Evolutionary conservation across 768 basidiomycete species (phyloP).

Genomic region (Suillus sp.): DNA sequence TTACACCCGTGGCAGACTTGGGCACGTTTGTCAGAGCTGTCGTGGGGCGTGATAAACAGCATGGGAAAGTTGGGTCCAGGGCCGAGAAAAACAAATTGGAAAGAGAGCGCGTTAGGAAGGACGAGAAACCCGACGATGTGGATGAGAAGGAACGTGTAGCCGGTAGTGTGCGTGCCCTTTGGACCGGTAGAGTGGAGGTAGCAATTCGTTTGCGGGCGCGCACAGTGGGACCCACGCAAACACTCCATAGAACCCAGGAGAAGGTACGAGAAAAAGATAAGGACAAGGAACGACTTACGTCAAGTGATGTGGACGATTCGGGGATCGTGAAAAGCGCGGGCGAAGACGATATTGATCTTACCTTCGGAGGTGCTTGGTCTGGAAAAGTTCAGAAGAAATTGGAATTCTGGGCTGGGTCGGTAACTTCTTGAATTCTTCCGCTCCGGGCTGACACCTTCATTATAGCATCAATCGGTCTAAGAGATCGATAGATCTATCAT

Average conservation of each 20-base stretch:
- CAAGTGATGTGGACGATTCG: constrained; percentile 34
- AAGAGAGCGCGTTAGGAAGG: constrained; percentile 36
- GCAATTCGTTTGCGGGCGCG: constrained; percentile 33
- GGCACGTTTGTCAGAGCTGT: constrained; percentile 50
- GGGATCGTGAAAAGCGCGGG: constrained; percentile 23
- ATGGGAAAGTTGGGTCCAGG: constrained; percentile 34
- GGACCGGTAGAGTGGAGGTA: constrained; percentile 34
- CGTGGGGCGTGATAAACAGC: constrained; percentile 35
- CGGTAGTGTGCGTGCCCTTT: constrained; percentile 36
- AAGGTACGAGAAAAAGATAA: constrained; percentile 31
- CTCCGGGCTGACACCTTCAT: constrained; percentile 15
- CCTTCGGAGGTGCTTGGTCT: constrained; percentile 40
- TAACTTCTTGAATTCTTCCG: constrained; percentile 10
- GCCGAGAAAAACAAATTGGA: constrained; percentile 10
- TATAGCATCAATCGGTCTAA: constrained; percentile 39
- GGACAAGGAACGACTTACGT: constrained; percentile 31
- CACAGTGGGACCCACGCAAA: constrained; percentile 24
- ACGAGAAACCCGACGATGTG: constrained; percentile 27
- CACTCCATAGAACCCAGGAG: constrained; percentile 29
- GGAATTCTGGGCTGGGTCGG: constrained; percentile 52
- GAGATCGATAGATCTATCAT: constrained; percentile 28
- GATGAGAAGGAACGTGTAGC: constrained; percentile 39
- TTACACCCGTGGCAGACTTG: constrained; percentile 54
- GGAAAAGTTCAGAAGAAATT: constrained; percentile 49
- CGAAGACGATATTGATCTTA: constrained; percentile 32